These are phyloP conservation scores for Tylopilus balloui DNA, from an alignment of 768 basidiomycete species.

Conservation along the genomic window DNA sequence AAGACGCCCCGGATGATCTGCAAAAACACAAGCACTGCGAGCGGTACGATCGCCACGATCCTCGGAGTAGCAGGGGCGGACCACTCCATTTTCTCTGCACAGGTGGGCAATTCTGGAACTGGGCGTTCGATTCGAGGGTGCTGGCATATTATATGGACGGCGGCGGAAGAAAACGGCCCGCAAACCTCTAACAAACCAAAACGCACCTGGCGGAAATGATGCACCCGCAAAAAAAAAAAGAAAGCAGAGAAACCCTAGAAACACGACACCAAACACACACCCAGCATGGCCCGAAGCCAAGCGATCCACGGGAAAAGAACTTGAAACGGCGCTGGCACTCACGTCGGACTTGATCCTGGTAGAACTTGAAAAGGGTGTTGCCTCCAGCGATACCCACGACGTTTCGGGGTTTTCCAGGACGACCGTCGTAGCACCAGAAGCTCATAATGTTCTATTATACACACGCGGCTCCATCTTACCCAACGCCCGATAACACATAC, in stretches of 20 bases:
- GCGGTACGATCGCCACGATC: neutral
- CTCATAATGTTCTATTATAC: no score
- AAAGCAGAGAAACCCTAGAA: neutral
- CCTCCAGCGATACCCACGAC: no score
- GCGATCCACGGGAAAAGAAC: neutral
- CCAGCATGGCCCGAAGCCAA: no score
- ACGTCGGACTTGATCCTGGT: no score
- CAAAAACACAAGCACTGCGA: neutral
- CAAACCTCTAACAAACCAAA: neutral
- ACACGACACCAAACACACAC: no score
- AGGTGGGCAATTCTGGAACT: neutral
- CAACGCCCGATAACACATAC: no score
- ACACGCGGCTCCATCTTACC: no score
- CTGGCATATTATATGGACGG: neutral
- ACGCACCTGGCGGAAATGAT: neutral
- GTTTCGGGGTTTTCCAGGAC: no score
- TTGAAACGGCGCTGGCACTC: neutral
- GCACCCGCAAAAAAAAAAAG: no score
- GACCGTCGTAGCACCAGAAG: no score
- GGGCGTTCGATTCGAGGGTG: neutral
- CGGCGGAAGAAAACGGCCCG: neutral
- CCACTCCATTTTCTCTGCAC: neutral
- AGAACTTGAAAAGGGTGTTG: no score
- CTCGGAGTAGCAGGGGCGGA: neutral
- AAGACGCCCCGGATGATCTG: neutral